Evolutionary conservation across 495 filamentous ascomycete genomes (phyloP).

Genomic region (Monascus purpureus): DNA sequence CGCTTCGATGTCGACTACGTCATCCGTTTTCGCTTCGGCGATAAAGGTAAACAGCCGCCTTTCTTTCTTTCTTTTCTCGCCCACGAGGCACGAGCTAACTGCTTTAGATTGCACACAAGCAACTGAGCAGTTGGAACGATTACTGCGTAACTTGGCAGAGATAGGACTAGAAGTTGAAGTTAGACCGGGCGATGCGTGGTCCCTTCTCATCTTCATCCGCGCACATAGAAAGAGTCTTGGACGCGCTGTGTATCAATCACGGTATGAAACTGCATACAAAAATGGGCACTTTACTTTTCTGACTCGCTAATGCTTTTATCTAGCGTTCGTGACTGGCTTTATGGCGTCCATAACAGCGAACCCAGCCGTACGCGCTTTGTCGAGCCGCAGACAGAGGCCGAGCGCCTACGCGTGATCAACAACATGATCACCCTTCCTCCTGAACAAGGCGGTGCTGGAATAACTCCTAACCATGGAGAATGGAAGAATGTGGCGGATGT

Average conservation of each 20-base stretch:
- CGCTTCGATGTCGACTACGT: slow-evolving; percentile 87
- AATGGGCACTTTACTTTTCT: not conserved
- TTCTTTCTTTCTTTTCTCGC: not conserved
- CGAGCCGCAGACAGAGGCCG: slow-evolving; percentile 67
- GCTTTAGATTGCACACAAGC: slow-evolving; percentile 50
- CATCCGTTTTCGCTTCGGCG: slow-evolving; percentile 61
- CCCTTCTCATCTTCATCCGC: slow-evolving; percentile 71
- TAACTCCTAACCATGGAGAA: slow-evolving; percentile 64
- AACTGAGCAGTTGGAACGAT: slow-evolving; percentile 54
- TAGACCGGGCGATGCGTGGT: slow-evolving; percentile 60
- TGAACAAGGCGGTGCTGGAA: slow-evolving; percentile 78
- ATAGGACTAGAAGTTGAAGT: slow-evolving; percentile 79
- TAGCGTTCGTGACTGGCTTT: slow-evolving; percentile 92
- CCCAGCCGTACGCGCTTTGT: slow-evolving; percentile 55
- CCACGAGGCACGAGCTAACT: too few relatives aligned
- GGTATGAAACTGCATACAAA: slow-evolving; percentile 22
- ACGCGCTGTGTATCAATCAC: slow-evolving; percentile 51
- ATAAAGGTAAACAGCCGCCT: slow-evolving; percentile 34
- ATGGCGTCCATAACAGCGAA: slow-evolving; percentile 67
- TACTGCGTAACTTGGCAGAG: slow-evolving; percentile 54
- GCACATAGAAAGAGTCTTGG: slow-evolving; percentile 33
- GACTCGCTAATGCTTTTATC: slow-evolving; percentile 5
- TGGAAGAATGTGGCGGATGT: slow-evolving; percentile 79
- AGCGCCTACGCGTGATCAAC: slow-evolving; percentile 73
- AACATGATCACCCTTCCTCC: slow-evolving; percentile 71